Base-by-base conservation (phyloP, 371 early-diverging fungal genomes). In the Sporodiniella umbellata region DNA sequence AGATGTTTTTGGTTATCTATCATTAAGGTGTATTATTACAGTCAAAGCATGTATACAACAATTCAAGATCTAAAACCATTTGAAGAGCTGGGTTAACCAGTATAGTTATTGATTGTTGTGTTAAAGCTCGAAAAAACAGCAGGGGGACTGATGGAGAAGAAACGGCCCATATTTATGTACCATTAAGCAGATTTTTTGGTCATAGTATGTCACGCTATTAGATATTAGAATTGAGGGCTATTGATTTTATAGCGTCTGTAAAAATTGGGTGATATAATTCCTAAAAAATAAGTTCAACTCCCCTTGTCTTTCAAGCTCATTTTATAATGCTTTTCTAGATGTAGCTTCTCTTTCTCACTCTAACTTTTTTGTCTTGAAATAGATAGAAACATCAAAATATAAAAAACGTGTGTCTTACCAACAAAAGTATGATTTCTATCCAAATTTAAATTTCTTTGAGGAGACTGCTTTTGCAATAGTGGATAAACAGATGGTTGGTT, bases 261-360 rank as follows among this genome's bases (percentile, higher is more conserved):
- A 30, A 11, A 8, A 30, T 43, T 24, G 7, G 45, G 26, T 17
- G 38, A 33, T 51, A 42, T 51, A 51, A n/a, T 51, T 44, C 42
- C 33, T 8, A 50, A 18, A 25, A 51, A 37, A 51, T 33, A 33
- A 51, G 44, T 12, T 51, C 33, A 51, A 35, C 44, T 42, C 44
- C 8, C 18, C 14, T 30, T 22, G n/a, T 44, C 17, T 25, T 24
- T 43, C 44, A 51, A 51, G 44, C 24, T 51, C 33, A 51, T 51
- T 33, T 51, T 51, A 21, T 24, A 51, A 21, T 51, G 44, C 44
- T 33, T 51, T 51, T 44, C 2, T 44, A 51, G 42, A n/a, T 51
- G 43, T 51, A 51, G 33, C 33, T 33, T 51, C 35, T 51, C 44
- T 37, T 51, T 44, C 35, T 51, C 52, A n/a, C 44, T 51, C 44